These are phyloP conservation scores for Endothia cerciana DNA, from an alignment of 2,329 filamentous ascomycete genomes.

Conservation along the genomic window DNA sequence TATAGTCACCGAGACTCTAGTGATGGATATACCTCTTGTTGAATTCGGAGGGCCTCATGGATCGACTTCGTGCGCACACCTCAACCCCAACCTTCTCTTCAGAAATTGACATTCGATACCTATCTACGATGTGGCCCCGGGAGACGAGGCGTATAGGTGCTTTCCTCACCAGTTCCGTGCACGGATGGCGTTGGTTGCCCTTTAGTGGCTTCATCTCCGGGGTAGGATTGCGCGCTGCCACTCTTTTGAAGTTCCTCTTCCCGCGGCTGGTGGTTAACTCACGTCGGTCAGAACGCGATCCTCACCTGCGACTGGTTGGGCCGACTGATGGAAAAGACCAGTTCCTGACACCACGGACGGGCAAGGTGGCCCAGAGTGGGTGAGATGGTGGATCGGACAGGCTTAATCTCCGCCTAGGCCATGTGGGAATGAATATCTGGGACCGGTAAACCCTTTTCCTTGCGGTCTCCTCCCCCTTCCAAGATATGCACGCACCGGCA, in stretches of 20 bases:
- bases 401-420: not conserved
- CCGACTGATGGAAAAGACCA: not conserved
- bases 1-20: not conserved
- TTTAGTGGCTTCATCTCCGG: conserved; percentile 4
- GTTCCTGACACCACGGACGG: no score
- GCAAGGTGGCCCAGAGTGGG: not conserved
- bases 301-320: not conserved
- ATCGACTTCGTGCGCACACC: not conserved
- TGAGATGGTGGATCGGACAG: not conserved
- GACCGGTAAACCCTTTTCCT: not conserved
- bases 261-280: not conserved
- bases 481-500: not conserved
- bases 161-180: not conserved
- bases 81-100: not conserved
- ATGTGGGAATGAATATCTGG: not conserved
- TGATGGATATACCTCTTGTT: conserved; percentile 11
- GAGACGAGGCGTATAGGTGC: not conserved
- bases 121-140: not conserved
- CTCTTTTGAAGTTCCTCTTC: not conserved
- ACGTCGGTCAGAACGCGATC: not conserved
- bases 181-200: not conserved
- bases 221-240: not conserved
- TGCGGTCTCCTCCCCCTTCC: not conserved
- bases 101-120: not conserved
- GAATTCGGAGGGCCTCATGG: not conserved